Evolutionary conservation across 306 rosid genomes (phyloP).

Genomic region (Datisca glomerata): DNA sequence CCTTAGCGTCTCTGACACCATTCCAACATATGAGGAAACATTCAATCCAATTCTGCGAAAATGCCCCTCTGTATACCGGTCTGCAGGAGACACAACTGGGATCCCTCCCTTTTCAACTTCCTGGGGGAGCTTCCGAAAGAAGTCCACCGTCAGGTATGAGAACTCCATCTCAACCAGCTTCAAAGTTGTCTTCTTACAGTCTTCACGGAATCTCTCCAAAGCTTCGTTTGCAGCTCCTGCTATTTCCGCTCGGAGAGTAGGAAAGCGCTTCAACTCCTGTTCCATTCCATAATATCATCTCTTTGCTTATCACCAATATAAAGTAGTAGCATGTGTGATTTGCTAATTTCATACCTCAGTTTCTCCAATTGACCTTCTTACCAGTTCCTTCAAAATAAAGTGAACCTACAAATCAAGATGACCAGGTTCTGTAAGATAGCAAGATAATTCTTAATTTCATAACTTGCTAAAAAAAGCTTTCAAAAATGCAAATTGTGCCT

Average conservation of each 20-base stretch:
- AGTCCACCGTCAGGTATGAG: conserved; percentile 35
- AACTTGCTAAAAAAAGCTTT: too few species aligned
- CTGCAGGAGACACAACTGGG: conserved; percentile 13
- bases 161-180: conserved; percentile 42
- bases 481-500: too few species aligned
- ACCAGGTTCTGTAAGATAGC: neutral
- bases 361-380: conserved; percentile 31
- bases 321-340: neutral
- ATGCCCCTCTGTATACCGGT: conserved; percentile 28
- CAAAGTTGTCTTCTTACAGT: conserved; percentile 32
- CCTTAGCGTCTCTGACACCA: conserved; percentile 38
- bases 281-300: conserved; percentile 13
- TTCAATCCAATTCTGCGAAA: conserved; percentile 31
- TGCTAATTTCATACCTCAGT: conserved; percentile 27
- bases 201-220: conserved; percentile 39
- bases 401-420: conserved; percentile 29
- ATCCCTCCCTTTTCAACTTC: conserved; percentile 24
- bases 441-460: too few species aligned
- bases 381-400: conserved; percentile 34
- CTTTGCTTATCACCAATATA: neutral
- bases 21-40: conserved; percentile 25
- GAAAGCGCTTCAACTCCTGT: conserved; percentile 42
- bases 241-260: conserved; percentile 33
- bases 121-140: conserved; percentile 34
- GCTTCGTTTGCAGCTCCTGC: conserved; percentile 33